phyloP scores from a whole-genome alignment of 2,329 filamentous ascomycete genomes.

The Aspergillus brasiliensis region DNA sequence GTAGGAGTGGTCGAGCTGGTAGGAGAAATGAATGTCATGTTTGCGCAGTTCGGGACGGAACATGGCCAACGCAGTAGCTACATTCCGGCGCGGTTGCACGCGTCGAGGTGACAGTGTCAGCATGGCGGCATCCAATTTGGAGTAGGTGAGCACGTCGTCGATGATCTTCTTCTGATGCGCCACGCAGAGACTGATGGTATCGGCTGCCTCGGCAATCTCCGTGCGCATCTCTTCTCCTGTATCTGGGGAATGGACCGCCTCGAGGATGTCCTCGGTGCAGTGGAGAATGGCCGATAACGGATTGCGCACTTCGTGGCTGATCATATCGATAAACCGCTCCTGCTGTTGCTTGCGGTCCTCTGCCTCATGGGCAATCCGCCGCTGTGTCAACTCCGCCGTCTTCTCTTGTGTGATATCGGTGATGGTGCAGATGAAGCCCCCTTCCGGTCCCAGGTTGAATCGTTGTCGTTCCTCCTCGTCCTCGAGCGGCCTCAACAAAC shows the following conservation, averaged over 20 bases:
- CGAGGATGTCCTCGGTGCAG: slow-evolving; percentile 54
- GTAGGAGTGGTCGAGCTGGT: slow-evolving; percentile 65
- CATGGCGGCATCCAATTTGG: slow-evolving; percentile 75
- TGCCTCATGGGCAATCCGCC: slow-evolving; percentile 74
- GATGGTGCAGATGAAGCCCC: slow-evolving; percentile 49
- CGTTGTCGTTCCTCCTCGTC: slow-evolving; percentile 11
- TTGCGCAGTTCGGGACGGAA: slow-evolving; percentile 74
- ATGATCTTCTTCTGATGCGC: slow-evolving; percentile 79
- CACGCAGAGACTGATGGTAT: slow-evolving; percentile 76
- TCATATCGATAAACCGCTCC: slow-evolving; percentile 79
- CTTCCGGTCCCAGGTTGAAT: slow-evolving; percentile 9
- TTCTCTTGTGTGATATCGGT: slow-evolving; percentile 87
- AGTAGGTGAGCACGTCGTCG: slow-evolving; percentile 73
- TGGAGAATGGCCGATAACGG: slow-evolving; percentile 61
- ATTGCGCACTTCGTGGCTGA: slow-evolving; percentile 60
- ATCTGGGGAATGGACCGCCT: slow-evolving; percentile 20
- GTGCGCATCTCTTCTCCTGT: slow-evolving; percentile 46
- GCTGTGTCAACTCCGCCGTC: slow-evolving; percentile 79
- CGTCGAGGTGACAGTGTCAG: slow-evolving; percentile 71
- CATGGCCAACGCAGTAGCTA: slow-evolving; percentile 72
- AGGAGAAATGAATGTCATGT: slow-evolving; percentile 67
- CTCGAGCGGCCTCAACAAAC: slow-evolving; percentile 20
- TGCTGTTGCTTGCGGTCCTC: slow-evolving; percentile 78
- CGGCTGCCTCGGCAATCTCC: slow-evolving; percentile 70
- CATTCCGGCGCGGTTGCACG: slow-evolving; percentile 66